A percentile compares a stretch with the other conserved stretches of the same genome.
Conservation (phyloP, 2,329 filamentous ascomycete genomes). For the Didymellaceae sp. region DNA sequence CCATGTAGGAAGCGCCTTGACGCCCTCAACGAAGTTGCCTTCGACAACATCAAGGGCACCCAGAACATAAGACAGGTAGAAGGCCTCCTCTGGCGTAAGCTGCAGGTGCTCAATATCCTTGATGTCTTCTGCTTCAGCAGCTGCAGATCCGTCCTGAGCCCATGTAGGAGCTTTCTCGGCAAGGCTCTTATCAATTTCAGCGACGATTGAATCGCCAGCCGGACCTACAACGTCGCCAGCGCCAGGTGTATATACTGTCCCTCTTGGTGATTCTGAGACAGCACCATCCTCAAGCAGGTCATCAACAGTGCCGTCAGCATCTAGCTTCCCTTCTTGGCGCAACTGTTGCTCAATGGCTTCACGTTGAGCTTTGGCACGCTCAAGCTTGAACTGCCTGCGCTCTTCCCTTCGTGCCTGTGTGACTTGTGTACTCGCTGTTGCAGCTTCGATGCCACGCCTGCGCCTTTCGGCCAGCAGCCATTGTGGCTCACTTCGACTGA, state of each 20-base stretch:
- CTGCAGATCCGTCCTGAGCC: constrained; percentile 11
- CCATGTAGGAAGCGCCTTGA: constrained; percentile 46
- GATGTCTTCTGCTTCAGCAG: constrained; percentile 23
- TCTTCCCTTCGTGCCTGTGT: constrained; percentile 80
- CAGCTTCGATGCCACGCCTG: constrained; percentile 67
- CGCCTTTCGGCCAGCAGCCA: constrained; percentile 87
- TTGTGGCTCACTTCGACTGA: constrained; percentile 93
- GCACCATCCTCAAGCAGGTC: constrained; percentile 39
- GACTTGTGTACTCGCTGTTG: constrained; percentile 79
- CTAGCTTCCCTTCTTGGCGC: constrained; percentile 58
- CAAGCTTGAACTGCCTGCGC: constrained; percentile 84
- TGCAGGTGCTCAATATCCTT: constrained; percentile 81
- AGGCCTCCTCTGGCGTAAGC: constrained; percentile 85
- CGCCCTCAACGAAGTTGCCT: constrained; percentile 54
- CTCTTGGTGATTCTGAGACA: constrained; percentile 27
- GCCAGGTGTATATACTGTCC: constrained; percentile 26
- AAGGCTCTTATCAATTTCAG: constrained; percentile 22
- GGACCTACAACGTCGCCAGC: constrained; percentile 20
- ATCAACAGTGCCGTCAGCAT: constrained; percentile 31
- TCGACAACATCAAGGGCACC: constrained; percentile 74
- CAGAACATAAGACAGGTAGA: constrained; percentile 84
- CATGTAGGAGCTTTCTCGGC: constrained; percentile 12
- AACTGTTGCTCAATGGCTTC: constrained; percentile 80
- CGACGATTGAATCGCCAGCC: constrained; percentile 16
- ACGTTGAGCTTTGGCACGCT: constrained; percentile 85